phyloP scores from a whole-genome alignment of 2,329 filamentous ascomycete species.

The Alternaria solani region DNA sequence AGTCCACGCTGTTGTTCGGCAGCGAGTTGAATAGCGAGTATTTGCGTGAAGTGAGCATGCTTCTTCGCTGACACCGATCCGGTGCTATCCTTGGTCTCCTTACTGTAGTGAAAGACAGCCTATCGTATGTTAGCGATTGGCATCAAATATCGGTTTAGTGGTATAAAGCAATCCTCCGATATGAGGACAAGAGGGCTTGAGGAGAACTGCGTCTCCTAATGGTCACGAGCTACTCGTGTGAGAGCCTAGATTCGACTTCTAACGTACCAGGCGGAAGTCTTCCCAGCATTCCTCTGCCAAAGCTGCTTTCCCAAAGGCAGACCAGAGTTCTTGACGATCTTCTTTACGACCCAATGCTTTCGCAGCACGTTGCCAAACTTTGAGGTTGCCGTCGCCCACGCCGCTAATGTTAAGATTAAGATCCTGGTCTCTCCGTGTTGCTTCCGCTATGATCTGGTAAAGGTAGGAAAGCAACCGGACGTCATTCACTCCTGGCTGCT shows the following conservation, averaged over 20 bases:
- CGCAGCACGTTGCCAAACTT: conserved; percentile 42
- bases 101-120: conserved; percentile 42
- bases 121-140: conserved; percentile 21
- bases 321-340: conserved; percentile 39
- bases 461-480: conserved; percentile 36
- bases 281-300: conserved; percentile 46
- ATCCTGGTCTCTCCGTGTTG: conserved; percentile 17
- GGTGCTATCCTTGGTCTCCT: conserved; percentile 26
- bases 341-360: conserved; percentile 32
- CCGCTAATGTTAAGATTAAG: conserved; percentile 14
- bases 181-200: neutral
- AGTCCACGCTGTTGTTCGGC: conserved; percentile 30
- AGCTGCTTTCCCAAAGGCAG: conserved; percentile 36
- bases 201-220: neutral
- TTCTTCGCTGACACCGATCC: conserved; percentile 30
- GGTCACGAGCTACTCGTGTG: neutral
- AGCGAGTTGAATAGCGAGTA: conserved; percentile 41
- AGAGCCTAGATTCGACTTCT: neutral
- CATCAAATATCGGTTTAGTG: neutral
- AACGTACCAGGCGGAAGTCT: conserved; percentile 43
- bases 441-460: conserved; percentile 36
- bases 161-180: neutral
- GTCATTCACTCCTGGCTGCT: conserved; percentile 38
- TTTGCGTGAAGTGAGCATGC: conserved; percentile 35
- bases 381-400: conserved; percentile 31